phyloP scores from a whole-genome alignment of 805 yeast species.

The Hanseniaspora thailandica region DNA sequence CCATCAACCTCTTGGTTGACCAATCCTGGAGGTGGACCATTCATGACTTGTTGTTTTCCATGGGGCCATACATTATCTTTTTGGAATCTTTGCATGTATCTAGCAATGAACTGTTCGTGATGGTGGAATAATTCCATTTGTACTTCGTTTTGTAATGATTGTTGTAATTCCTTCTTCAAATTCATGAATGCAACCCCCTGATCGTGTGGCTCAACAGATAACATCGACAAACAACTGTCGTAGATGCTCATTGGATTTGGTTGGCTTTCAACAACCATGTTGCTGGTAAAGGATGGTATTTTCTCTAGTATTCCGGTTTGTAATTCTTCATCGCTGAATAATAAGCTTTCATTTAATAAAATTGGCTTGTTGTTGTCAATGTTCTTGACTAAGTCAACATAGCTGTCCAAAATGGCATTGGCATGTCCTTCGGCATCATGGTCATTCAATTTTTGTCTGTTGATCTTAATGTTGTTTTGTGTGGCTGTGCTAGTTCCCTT shows the following conservation, averaged over 20 bases:
- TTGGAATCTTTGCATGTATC: not conserved
- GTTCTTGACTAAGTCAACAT: not conserved
- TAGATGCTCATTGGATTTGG: not conserved
- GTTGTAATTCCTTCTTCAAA: constrained; percentile 10
- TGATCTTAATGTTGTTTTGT: not conserved
- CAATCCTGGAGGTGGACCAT: constrained; percentile 21
- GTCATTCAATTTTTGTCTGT: constrained; percentile 1
- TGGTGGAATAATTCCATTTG: constrained; percentile 4
- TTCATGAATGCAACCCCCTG: constrained; percentile 2
- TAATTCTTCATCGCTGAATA: constrained; percentile 8
- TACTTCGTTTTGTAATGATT: constrained; percentile 4
- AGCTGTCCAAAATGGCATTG: constrained; percentile 2
- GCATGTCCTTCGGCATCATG: constrained; percentile 8
- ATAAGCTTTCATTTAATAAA: not conserved
- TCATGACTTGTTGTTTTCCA: constrained; percentile 17
- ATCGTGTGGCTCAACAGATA: constrained; percentile 1
- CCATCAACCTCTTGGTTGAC: constrained; percentile 15
- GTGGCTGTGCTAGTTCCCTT: constrained; percentile 13
- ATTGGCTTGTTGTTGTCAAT: not conserved
- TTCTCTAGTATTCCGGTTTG: not conserved
- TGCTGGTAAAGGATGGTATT: not conserved
- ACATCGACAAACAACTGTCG: constrained; percentile 2
- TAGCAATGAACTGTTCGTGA: not conserved
- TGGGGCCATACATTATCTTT: constrained; percentile 1
- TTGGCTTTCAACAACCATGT: not conserved